Evolutionary conservation across 2,329 filamentous ascomycete species (phyloP).

Genomic region (Dactylellina drechsleri): DNA sequence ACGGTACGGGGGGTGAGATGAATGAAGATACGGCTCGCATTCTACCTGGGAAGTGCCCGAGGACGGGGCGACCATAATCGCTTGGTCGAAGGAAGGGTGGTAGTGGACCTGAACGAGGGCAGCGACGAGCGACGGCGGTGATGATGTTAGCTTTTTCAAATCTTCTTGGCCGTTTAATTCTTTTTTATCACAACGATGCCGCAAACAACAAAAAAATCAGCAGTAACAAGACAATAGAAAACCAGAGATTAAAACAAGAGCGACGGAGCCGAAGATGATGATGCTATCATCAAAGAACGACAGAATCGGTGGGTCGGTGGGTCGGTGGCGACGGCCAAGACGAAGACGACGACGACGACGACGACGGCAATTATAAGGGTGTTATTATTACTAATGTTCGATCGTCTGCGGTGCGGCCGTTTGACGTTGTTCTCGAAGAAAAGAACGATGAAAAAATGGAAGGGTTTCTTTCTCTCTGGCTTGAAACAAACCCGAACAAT

Average conservation of each 20-base stretch:
- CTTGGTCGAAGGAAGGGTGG: constrained; percentile 51
- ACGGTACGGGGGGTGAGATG: constrained; percentile 42
- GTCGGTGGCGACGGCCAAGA: constrained; percentile 27
- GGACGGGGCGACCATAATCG: constrained; percentile 54
- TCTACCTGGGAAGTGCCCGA: constrained; percentile 53
- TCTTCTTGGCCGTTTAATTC: neutral
- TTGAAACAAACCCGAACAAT: too few species aligned
- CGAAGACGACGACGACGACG: neutral
- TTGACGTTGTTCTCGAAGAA: constrained; percentile 40
- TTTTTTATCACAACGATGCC: too few species aligned
- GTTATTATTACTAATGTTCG: constrained; percentile 32
- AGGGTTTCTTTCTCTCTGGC: too few species aligned
- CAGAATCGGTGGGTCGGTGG: too few species aligned
- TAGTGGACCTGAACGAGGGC: constrained; percentile 39
- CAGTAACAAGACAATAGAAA: neutral
- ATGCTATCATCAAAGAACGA: too few species aligned
- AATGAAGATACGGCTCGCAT: constrained; percentile 53
- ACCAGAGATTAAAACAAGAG: neutral
- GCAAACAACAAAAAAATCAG: too few species aligned
- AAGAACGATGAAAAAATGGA: constrained; percentile 16
- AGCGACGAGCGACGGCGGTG: constrained; percentile 3
- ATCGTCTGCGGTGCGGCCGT: constrained; percentile 15
- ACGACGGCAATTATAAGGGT: neutral
- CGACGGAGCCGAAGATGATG: neutral
- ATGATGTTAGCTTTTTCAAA: constrained; percentile 19